These are phyloP conservation scores for Cicer pinnatifidum DNA, from an alignment of 306 rosid species.

Conservation along the genomic window DNA sequence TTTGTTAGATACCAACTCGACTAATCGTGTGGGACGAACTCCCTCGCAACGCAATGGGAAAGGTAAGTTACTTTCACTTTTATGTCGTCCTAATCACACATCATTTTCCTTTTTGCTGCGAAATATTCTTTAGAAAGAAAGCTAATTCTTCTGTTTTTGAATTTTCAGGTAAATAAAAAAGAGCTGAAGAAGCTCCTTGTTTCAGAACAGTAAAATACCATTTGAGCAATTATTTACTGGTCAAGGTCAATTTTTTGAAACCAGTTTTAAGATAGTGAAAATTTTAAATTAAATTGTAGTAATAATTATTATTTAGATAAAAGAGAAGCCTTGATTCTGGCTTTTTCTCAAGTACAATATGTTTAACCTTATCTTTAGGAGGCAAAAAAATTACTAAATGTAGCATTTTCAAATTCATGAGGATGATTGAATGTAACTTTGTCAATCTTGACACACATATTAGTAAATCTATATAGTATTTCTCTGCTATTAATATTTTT, in stretches of 20 bases:
- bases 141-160: constrained; percentile 23
- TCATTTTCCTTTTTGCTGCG: neutral
- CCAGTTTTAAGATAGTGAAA: constrained; percentile 29
- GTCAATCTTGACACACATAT: neutral
- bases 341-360: constrained; percentile 5
- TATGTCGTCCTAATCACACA: neutral
- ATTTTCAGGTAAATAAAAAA: constrained; percentile 82
- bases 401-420: constrained; percentile 35
- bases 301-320: constrained; percentile 18
- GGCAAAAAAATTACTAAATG: neutral
- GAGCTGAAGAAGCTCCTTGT: constrained; percentile 71
- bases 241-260: constrained; percentile 17
- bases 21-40: constrained; percentile 73
- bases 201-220: constrained; percentile 45
- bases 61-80: constrained; percentile 55
- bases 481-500: neutral
- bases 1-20: constrained; percentile 70
- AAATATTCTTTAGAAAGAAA: neutral
- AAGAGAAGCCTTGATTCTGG: constrained; percentile 7
- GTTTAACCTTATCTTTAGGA: constrained; percentile 19
- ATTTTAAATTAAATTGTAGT: constrained; percentile 6
- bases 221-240: constrained; percentile 3
- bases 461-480: neutral
- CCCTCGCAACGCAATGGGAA: constrained; percentile 97
- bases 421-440: constrained; percentile 6